Percentiles rank a stretch among this genome's conserved stretches.
Conservation (phyloP, 2,329 filamentous ascomycete genomes). For the Curvularia lunata region DNA sequence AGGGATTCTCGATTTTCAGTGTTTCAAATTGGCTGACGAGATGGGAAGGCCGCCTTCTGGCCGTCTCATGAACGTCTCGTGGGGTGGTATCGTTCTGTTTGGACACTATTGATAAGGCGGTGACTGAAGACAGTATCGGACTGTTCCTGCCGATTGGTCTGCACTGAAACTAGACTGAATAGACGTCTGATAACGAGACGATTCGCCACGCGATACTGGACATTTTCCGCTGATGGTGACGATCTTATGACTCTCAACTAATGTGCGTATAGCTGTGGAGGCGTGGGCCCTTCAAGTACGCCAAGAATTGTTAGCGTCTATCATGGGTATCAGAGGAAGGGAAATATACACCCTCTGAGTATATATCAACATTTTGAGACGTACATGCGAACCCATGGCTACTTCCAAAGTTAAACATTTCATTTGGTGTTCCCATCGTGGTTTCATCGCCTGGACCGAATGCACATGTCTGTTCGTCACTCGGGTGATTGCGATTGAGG, state of each 20-base stretch:
- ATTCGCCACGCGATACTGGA: not conserved
- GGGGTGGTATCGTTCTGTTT: not conserved
- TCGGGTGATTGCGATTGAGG: slow-evolving; percentile 8
- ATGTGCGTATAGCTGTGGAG: slow-evolving; percentile 25
- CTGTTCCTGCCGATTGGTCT: not conserved
- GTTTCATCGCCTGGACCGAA: not conserved
- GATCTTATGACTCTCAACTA: slow-evolving; percentile 11
- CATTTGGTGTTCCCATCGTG: not conserved
- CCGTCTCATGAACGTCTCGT: not conserved
- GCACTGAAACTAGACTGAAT: not conserved
- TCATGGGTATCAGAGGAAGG: slow-evolving; percentile 10
- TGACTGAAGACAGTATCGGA: too few species aligned
- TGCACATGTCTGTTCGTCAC: not conserved
- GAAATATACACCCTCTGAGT: not conserved
- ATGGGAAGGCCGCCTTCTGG: not conserved
- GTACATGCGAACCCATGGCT: slow-evolving; percentile 26
- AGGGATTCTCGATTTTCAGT: not conserved
- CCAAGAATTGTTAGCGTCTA: slow-evolving; percentile 27
- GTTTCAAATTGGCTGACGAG: not conserved
- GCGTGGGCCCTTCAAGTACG: slow-evolving; percentile 18
- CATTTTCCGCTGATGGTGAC: not conserved
- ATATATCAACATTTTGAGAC: slow-evolving; percentile 1
- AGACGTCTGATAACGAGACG: not conserved
- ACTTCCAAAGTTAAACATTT: not conserved
- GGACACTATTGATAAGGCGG: too few species aligned